Percentiles rank a stretch among this genome's conserved stretches.
phyloP scores from a whole-genome alignment of 495 filamentous ascomycete genomes.

The Rusavskia elegans region DNA sequence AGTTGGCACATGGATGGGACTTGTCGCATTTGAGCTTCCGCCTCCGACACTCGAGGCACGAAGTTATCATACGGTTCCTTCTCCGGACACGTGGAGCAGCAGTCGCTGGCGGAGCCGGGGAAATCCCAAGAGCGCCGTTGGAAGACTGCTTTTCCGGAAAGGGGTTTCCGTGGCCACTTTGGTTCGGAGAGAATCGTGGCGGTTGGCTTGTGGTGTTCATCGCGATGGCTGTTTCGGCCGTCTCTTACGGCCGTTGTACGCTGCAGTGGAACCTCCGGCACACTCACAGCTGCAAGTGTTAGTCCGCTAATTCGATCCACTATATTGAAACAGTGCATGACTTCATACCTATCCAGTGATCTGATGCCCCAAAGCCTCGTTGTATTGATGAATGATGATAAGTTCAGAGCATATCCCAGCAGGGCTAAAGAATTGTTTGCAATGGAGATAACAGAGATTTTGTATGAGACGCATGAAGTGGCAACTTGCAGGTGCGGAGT shows the following conservation, averaged over 20 bases:
- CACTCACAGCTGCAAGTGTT: not conserved
- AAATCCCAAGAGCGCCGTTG: not conserved
- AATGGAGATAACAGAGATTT: not conserved
- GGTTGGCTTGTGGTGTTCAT: not conserved
- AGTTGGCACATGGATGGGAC: constrained; percentile 54
- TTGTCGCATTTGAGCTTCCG: constrained; percentile 76
- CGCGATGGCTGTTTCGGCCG: not conserved
- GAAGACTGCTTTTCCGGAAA: not conserved
- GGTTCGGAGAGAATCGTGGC: not conserved
- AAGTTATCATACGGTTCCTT: constrained; percentile 52
- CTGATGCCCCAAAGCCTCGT: too few species aligned
- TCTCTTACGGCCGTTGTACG: not conserved
- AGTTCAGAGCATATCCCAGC: too few species aligned
- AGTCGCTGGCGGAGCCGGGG: not conserved
- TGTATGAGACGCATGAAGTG: not conserved
- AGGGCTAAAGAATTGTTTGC: not conserved
- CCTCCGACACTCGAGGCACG: constrained; percentile 55
- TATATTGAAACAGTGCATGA: not conserved
- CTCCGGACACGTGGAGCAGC: constrained; percentile 31
- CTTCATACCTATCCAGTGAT: not conserved
- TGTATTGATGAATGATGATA: too few species aligned
- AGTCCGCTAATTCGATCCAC: not conserved
- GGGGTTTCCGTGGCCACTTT: not conserved
- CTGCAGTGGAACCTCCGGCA: not conserved
- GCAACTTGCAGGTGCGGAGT: not conserved